Conservation (phyloP, 768 basidiomycete species). For the Tricholoma matsutake region DNA sequence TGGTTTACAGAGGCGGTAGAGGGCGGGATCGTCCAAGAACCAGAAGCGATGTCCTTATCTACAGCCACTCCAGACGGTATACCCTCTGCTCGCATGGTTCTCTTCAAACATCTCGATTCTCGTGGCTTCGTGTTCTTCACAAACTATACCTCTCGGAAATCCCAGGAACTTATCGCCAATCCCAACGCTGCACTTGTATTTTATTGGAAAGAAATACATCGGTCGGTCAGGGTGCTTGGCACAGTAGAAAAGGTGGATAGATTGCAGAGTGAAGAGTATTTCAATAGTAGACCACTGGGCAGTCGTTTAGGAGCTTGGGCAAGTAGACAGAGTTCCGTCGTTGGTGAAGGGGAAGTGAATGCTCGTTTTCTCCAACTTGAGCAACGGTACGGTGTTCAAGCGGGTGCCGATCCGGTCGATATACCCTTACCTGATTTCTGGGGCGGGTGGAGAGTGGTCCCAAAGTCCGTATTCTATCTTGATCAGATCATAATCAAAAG, state of each 20-base stretch:
- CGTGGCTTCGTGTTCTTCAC: conserved; percentile 96
- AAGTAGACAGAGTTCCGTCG: conserved; percentile 80
- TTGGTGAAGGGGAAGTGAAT: conserved; percentile 69
- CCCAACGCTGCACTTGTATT: conserved; percentile 82
- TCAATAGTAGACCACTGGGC: conserved; percentile 73
- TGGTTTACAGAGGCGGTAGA: conserved; percentile 78
- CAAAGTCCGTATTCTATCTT: conserved; percentile 53
- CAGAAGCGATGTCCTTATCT: conserved; percentile 86
- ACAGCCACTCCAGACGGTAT: conserved; percentile 70
- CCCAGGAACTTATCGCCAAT: conserved; percentile 71
- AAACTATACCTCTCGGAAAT: conserved; percentile 94
- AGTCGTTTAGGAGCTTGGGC: conserved; percentile 93
- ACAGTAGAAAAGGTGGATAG: conserved; percentile 72
- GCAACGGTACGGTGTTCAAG: conserved; percentile 51
- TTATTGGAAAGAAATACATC: conserved; percentile 86
- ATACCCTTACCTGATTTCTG: conserved; percentile 87
- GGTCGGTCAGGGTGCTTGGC: conserved; percentile 82
- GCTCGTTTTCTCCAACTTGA: conserved; percentile 56
- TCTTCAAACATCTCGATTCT: conserved; percentile 87
- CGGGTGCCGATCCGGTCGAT: conserved; percentile 34
- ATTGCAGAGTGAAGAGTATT: conserved; percentile 83
- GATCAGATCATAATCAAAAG: neutral
- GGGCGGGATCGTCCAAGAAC: conserved; percentile 62
- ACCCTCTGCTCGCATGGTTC: conserved; percentile 86
- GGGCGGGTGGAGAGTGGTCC: conserved; percentile 97